These are phyloP conservation scores for Erucastrum elatum DNA, from an alignment of 345 rosid species.

Conservation along the genomic window DNA sequence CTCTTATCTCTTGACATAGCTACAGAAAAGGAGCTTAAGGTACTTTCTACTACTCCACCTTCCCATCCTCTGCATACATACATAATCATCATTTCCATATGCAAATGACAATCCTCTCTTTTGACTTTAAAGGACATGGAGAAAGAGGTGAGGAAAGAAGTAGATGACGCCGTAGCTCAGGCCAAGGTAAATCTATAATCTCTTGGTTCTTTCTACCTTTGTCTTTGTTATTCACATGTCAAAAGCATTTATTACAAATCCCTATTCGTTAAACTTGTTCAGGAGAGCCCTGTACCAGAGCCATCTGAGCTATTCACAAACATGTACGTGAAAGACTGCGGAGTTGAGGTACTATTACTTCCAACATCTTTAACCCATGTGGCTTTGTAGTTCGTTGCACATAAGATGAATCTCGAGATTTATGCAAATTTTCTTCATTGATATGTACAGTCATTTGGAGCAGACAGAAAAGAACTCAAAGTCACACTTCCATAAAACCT, in stretches of 20 bases:
- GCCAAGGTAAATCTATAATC: constrained; percentile 63
- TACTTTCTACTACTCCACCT: constrained; percentile 25
- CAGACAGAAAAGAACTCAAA: constrained; percentile 87
- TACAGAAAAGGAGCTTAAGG: constrained; percentile 97
- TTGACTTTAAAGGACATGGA: constrained; percentile 68
- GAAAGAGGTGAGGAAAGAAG: constrained; percentile 87
- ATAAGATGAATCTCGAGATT: constrained; percentile 5
- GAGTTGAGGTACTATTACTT: constrained; percentile 59
- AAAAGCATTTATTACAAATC: not conserved
- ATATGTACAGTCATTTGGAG: constrained; percentile 63
- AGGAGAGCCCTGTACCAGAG: constrained; percentile 99
- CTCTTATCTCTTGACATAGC: constrained; percentile 80
- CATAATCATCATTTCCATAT: not conserved
- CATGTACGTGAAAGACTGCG: constrained; percentile 75
- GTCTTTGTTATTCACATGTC: not conserved
- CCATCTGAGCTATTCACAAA: constrained; percentile 80
- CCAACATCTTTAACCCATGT: not conserved
- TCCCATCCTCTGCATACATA: not conserved
- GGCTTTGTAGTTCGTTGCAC: not conserved
- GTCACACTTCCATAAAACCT: constrained; percentile 60
- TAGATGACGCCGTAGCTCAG: constrained; percentile 89
- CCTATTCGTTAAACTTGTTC: constrained; percentile 28
- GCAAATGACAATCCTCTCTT: constrained; percentile 4
- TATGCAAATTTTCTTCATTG: not conserved
- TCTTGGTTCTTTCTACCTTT: not conserved